Evolutionary conservation across 1,284 basidiomycete species (phyloP).

Genomic region (Fistulinella cinereoalba): DNA sequence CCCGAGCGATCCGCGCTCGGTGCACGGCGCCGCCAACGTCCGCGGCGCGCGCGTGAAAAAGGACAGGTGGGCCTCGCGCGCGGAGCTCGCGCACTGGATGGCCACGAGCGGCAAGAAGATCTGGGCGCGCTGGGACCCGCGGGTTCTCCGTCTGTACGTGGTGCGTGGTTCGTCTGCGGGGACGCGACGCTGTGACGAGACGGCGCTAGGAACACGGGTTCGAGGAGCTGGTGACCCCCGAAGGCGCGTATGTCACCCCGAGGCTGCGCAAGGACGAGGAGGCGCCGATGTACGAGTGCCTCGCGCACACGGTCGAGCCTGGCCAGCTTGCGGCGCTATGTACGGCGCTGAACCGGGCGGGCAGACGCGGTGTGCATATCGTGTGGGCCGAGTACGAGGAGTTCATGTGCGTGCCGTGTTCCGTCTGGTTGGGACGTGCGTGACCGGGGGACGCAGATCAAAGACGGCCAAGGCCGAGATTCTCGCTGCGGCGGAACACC

Average conservation of each 20-base stretch:
- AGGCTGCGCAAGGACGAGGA: constrained; percentile 33
- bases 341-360: constrained; percentile 8
- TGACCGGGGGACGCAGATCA: constrained; percentile 15
- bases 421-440: not conserved
- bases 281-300: constrained; percentile 26
- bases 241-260: constrained; percentile 17
- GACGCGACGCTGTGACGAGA: not conserved
- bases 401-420: constrained; percentile 28
- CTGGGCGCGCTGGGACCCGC: constrained; percentile 29
- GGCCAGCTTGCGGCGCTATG: constrained; percentile 23
- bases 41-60: constrained; percentile 26
- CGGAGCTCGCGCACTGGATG: constrained; percentile 24
- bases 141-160: constrained; percentile 25
- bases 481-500: constrained; percentile 25
- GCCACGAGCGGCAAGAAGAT: constrained; percentile 11
- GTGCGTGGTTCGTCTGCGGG: constrained; percentile 9
- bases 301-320: constrained; percentile 28
- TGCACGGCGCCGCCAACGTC: constrained; percentile 30
- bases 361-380: constrained; percentile 23
- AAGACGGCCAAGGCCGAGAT: constrained; percentile 27
- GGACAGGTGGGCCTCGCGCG: constrained; percentile 23
- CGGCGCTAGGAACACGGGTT: constrained; percentile 23
- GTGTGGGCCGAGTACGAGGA: constrained; percentile 34
- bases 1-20: constrained; percentile 22
- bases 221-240: constrained; percentile 15